Evolutionary conservation across 768 basidiomycete species (phyloP).

Genomic region (Russula ochroleuca): DNA sequence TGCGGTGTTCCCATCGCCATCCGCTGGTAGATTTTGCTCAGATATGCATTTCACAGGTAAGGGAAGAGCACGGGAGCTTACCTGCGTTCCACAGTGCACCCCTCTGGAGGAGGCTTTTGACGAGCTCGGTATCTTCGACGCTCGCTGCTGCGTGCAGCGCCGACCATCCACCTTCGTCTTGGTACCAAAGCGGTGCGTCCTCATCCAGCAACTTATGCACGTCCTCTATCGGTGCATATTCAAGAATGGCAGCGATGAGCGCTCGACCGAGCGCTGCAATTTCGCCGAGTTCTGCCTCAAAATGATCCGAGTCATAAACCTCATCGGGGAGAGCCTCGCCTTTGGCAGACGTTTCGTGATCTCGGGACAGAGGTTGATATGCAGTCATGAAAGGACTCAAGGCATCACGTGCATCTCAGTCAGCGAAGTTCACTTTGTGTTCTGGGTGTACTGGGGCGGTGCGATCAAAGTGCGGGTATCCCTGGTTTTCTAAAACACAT

Average conservation of each 20-base stretch:
- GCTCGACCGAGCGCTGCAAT: constrained; percentile 47
- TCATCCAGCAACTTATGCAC: constrained; percentile 51
- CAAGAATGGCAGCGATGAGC: constrained; percentile 57
- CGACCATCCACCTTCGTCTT: constrained; percentile 75
- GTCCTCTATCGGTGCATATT: constrained; percentile 40
- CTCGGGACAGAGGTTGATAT: neutral
- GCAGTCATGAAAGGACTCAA: neutral
- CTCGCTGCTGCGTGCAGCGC: constrained; percentile 85
- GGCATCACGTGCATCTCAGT: neutral
- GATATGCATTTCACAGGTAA: neutral
- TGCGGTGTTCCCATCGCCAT: constrained; percentile 75
- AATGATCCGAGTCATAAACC: constrained; percentile 25
- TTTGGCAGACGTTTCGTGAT: neutral
- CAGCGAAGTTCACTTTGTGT: neutral
- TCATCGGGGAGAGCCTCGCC: neutral
- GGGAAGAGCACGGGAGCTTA: constrained; percentile 33
- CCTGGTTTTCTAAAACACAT: no score
- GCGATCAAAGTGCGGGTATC: neutral
- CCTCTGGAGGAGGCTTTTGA: constrained; percentile 62
- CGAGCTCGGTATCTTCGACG: constrained; percentile 57
- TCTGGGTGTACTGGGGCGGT: no score
- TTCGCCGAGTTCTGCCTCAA: constrained; percentile 25
- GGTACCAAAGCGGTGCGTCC: constrained; percentile 87
- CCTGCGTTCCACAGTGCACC: constrained; percentile 93
- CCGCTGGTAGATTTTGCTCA: constrained; percentile 46